Evolutionary conservation across 2,329 filamentous ascomycete species (phyloP).

Genomic region (Stemphylium beticola): DNA sequence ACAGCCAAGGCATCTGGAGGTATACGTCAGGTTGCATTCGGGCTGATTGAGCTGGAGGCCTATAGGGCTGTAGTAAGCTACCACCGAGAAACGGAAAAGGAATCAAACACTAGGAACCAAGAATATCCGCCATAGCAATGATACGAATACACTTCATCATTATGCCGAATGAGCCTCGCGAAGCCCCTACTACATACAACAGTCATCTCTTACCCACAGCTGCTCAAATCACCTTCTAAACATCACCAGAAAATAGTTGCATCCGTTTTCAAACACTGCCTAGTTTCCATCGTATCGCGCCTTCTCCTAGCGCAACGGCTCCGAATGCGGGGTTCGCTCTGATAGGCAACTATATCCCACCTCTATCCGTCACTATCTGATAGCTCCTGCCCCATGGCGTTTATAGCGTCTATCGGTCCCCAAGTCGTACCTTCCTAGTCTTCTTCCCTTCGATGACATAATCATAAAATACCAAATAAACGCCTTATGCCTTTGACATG

Average conservation of each 20-base stretch:
- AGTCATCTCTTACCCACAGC: neutral
- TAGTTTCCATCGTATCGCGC: neutral
- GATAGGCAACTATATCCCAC: conserved; percentile 10
- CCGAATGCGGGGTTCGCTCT: conserved; percentile 12
- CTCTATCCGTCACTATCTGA: neutral
- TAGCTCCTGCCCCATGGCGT: neutral
- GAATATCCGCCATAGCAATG: no score
- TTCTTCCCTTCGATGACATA: neutral
- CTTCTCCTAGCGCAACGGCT: conserved; percentile 2
- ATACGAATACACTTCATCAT: neutral
- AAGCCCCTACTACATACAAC: no score
- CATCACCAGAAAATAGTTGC: neutral
- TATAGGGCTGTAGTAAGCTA: neutral
- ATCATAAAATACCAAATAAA: neutral
- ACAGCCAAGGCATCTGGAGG: neutral
- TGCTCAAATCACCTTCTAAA: neutral
- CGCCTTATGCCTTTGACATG: neutral
- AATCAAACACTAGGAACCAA: neutral
- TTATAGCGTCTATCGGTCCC: neutral
- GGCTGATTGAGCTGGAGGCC: neutral
- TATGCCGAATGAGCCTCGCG: no score
- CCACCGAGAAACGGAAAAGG: neutral
- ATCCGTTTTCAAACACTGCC: neutral
- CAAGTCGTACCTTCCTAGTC: neutral
- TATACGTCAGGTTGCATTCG: neutral